A percentile compares a stretch with the other conserved stretches of the same genome.
These are phyloP conservation scores for Ceratopteris richardii DNA, from an alignment of 75 land plant species.

Conservation along the genomic window DNA sequence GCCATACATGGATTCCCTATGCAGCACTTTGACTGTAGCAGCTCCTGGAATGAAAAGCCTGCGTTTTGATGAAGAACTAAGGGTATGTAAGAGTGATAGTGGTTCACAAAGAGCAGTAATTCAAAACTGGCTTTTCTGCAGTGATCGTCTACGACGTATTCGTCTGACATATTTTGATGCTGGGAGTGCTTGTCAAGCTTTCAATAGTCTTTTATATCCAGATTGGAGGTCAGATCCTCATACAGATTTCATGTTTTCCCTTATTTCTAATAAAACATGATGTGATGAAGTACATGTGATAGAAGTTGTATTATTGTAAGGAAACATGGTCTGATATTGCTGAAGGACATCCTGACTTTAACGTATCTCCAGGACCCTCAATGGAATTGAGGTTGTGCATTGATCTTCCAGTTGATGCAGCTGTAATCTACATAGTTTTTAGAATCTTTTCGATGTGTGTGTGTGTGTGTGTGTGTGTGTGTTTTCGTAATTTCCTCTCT, in stretches of 20 bases:
- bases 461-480: no score
- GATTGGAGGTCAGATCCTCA: slow-evolving; percentile 19
- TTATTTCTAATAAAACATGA: no score
- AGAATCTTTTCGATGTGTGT: no score
- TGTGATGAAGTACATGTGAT: no score
- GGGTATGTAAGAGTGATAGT: slow-evolving; percentile 3
- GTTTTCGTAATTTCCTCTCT: no score
- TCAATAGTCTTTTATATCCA: slow-evolving; percentile 34
- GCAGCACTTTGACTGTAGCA: slow-evolving; percentile 7
- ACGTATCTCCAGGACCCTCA: no score
- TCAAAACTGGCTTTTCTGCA: slow-evolving; percentile 22
- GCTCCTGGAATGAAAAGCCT: slow-evolving; percentile 13
- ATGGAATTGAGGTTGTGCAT: no score
- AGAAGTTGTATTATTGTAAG: no score
- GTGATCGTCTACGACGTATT: slow-evolving; percentile 20
- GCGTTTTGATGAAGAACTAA: slow-evolving; percentile 9
- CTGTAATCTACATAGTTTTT: no score
- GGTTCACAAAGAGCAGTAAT: slow-evolving; percentile 10
- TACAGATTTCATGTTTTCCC: neutral
- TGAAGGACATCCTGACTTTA: no score
- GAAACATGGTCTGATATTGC: no score
- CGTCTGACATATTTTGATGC: slow-evolving; percentile 38
- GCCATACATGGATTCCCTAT: slow-evolving; percentile 30
- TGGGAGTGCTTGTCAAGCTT: slow-evolving; percentile 32
- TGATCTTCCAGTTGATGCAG: neutral